phyloP scores from a whole-genome alignment of 306 rosid genomes.

The Malus fusca region DNA sequence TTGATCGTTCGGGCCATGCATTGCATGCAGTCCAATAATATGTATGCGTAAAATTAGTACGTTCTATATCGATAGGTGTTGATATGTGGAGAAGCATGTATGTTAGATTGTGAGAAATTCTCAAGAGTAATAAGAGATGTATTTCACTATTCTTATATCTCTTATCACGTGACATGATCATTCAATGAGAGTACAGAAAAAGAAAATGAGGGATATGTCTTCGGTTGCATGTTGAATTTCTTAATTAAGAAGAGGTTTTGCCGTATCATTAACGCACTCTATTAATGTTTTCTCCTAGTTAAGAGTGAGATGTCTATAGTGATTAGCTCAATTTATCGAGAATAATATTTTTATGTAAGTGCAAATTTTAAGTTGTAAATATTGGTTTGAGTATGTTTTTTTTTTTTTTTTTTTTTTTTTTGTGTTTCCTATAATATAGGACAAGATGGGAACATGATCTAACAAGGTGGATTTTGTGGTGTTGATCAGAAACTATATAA shows the following conservation, averaged over 20 bases:
- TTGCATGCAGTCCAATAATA: neutral
- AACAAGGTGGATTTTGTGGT: neutral
- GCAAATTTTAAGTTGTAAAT: neutral
- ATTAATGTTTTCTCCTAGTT: no score
- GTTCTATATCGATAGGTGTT: neutral
- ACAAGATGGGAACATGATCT: neutral
- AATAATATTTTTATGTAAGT: no score
- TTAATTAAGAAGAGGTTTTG: neutral
- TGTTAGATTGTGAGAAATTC: neutral
- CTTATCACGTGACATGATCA: neutral
- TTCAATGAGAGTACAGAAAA: no score
- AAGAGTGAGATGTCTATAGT: neutral
- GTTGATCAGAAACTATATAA: neutral
- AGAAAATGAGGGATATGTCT: neutral
- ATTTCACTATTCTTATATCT: no score
- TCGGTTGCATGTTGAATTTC: neutral
- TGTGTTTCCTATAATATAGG: neutral
- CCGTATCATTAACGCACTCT: no score
- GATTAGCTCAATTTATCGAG: no score
- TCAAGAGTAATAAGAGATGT: neutral
- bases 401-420: no score
- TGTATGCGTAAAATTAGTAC: neutral
- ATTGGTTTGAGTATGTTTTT: neutral
- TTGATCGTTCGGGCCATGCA: neutral
- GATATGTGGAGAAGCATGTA: no score